These are phyloP conservation scores for Diaporthe helianthi DNA, from an alignment of 2,329 filamentous ascomycete species.

Conservation along the genomic window DNA sequence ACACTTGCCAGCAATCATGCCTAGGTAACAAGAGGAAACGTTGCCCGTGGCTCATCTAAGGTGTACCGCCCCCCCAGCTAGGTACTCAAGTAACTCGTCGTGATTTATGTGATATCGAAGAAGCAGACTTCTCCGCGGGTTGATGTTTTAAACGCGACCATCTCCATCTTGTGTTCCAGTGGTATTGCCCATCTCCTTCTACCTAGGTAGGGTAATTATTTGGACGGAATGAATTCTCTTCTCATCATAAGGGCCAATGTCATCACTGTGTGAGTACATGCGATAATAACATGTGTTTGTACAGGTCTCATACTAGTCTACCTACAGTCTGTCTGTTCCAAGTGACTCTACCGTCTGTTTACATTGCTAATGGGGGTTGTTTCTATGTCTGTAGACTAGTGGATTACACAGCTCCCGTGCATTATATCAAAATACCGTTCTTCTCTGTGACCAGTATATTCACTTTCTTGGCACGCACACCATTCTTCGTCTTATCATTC, in stretches of 20 bases:
- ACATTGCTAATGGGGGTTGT: neutral
- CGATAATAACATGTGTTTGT: neutral
- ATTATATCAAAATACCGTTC: neutral
- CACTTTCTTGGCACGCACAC: neutral
- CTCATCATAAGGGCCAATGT: neutral
- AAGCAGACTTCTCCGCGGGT: neutral
- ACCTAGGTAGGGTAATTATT: too few species aligned
- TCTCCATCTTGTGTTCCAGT: conserved; percentile 10
- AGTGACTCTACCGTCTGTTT: neutral
- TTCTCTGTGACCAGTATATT: neutral
- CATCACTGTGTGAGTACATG: neutral
- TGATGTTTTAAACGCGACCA: neutral
- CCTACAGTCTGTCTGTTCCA: neutral
- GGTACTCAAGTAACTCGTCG: neutral
- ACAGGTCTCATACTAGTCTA: neutral
- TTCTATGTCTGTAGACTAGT: neutral
- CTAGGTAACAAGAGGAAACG: neutral
- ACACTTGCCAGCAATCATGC: neutral
- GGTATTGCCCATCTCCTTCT: conserved; percentile 6
- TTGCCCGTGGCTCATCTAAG: neutral
- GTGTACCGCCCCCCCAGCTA: neutral
- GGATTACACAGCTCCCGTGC: neutral
- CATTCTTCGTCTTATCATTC: neutral
- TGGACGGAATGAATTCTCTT: neutral
- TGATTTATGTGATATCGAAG: neutral